These are phyloP conservation scores for Cyberlindnera mrakii DNA, from an alignment of 805 yeast species.

Conservation along the genomic window DNA sequence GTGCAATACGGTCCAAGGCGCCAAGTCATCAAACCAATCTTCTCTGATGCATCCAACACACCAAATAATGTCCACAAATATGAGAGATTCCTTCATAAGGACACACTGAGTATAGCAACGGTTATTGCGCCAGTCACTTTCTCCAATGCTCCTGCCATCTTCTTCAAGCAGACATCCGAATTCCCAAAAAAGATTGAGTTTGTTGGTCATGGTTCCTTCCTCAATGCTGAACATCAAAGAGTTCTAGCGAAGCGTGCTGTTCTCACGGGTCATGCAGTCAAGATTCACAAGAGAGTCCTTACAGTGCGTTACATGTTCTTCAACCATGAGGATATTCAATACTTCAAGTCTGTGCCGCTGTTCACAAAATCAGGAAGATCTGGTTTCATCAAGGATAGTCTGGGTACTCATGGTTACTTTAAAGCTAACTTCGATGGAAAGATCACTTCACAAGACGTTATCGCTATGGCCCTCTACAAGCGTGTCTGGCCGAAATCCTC, in stretches of 20 bases:
- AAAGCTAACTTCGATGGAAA: conserved; percentile 93
- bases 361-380: conserved; percentile 90
- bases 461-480: conserved; percentile 90
- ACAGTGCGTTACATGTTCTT: conserved; percentile 97
- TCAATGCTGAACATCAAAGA: conserved; percentile 80
- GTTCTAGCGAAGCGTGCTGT: conserved; percentile 83
- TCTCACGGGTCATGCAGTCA: conserved; percentile 90
- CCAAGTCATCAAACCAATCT: conserved; percentile 73
- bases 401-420: conserved; percentile 98
- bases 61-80: conserved; percentile 83
- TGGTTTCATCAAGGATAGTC: conserved; percentile 89
- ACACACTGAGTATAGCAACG: conserved; percentile 70
- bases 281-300: conserved; percentile 86
- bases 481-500: conserved; percentile 81
- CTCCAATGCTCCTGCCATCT: conserved; percentile 78
- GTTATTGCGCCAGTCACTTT: conserved; percentile 84
- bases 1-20: conserved; percentile 95
- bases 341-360: conserved; percentile 86
- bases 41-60: conserved; percentile 70
- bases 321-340: conserved; percentile 79
- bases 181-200: conserved; percentile 50
- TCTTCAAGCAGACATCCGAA: conserved; percentile 54
- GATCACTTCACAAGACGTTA: conserved; percentile 83
- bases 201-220: conserved; percentile 85
- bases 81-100: conserved; percentile 79